A percentile compares a stretch with the other conserved stretches of the same genome.
phyloP scores from a whole-genome alignment of 1,284 basidiomycete species.

The Trichosporon sp. region DNA sequence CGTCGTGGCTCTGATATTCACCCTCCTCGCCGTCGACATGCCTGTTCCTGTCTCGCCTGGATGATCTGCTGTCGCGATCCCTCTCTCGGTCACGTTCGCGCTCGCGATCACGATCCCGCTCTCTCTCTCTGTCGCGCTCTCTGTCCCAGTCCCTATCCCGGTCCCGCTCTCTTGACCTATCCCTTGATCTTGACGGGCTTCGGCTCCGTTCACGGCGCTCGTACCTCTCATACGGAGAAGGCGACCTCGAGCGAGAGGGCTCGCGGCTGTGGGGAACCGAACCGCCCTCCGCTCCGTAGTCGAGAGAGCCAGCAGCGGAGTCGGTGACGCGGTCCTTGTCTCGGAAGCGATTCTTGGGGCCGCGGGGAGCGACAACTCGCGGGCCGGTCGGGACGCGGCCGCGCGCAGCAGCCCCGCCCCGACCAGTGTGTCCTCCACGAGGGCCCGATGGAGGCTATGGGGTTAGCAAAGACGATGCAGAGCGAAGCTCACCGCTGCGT shows the following conservation, averaged over 20 bases:
- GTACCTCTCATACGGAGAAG: conserved; percentile 1
- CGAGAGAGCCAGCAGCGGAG: conserved; percentile 22
- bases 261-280: conserved; percentile 17
- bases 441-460: conserved; percentile 34
- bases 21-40: background rate
- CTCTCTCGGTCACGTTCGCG: conserved; percentile 10
- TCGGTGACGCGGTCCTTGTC: conserved; percentile 43
- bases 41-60: background rate
- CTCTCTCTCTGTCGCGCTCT: conserved; percentile 9
- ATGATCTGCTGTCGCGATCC: conserved; percentile 8
- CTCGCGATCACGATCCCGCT: conserved; percentile 11
- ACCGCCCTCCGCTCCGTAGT: conserved; percentile 31
- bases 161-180: background rate
- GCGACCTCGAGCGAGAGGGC: conserved; percentile 6
- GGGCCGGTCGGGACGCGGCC: conserved; percentile 1
- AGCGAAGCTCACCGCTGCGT: conserved; percentile 27
- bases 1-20: background rate
- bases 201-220: conserved; percentile 6
- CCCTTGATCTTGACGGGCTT: background rate
- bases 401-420: background rate
- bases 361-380: conserved; percentile 26
- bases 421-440: conserved; percentile 13
- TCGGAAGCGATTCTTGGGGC: conserved; percentile 39
- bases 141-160: conserved; percentile 8
- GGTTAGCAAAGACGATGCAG: background rate